Base-by-base conservation (phyloP, 2,329 filamentous ascomycete species). In the Fusarium longipes region DNA sequence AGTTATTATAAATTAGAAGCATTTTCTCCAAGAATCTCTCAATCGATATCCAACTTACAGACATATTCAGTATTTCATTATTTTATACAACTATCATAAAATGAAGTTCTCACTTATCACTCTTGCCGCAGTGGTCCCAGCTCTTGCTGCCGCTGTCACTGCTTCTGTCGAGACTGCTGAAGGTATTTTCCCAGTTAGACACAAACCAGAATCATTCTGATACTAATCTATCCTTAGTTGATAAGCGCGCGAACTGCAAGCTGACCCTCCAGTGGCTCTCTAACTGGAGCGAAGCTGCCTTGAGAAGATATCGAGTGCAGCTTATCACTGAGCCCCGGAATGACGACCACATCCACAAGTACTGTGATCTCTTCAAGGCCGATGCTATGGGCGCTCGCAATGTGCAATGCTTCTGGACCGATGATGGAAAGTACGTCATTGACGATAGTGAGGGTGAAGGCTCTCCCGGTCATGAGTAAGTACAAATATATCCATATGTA, bases 251-350 rank as follows among this genome's bases (percentile, higher is more conserved):
- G 1, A 17, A 52, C 5, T 56, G 53, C 29, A 52, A 56, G 29
- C 25, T 56, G 18, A 52, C 45, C 15, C 45, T 56, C 4, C 35
- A 56, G 22, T 56, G 53, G 53, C 2, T 42, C 4, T 3, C 22
- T 1, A 56, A 56, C 35, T 56, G 53, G 53, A 52, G 27, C 18
- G 53, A 56, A 6, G 27, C 1, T 42, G 53, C 45, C 15, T 10
- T 52, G 36, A 52, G 53, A 20, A 35, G 45, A 52, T 56, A 56
- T n/a, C 36, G 53, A 11, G 53, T 56, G 0, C 15, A 24, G 11
- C 53, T 57, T 4, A 57, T 53, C 7, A 57, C 53, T 3, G 38
- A 14, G 3, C 53, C 53, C 1, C 53, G 53, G 29, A 53, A 57
- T 0, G 53, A 57, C 30, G 22, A 30, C 1, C 47, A 57, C 5